Evolutionary conservation across 495 filamentous ascomycete species (phyloP), one percentile per base, ranked within the genome.

Genomic region (Hyaloscypha variabilis): DNA sequence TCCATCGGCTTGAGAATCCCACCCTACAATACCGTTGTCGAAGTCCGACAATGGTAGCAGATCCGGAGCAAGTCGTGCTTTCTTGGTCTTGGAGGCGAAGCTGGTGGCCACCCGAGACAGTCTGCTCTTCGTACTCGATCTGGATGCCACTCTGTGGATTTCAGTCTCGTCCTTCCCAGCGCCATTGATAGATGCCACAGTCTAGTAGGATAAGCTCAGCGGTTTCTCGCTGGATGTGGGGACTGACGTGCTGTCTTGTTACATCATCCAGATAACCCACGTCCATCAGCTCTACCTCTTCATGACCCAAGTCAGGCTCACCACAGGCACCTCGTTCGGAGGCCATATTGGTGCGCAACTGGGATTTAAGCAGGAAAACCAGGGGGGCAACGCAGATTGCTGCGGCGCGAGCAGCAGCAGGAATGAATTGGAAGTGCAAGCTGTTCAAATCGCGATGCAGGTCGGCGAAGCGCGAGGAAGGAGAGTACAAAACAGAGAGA

Each of bases 1-100:
- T 0, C 88, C 88, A 67, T 94, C 91, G 57, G 90, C 81, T 61
- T 83, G 81, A 10, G 79, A 79, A 50, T 88, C 83, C 86, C 87
- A 89, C 1, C 83, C 84, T 26, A 88, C 71, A 72, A 85, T 72
- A 42, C 77, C 77, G 13, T 75, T 73, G 25, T 75, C 74, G 6
- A 86, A 75, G 60, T 85, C 73, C 1, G 77, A 76, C 21, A 76
- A 50, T 1, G 82, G 82, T 52, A 83, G 58, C 8, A 59, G 55
- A 6, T 46, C 66, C 4, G 68, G 65, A 14, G 53, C 34, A 8
- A 76, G 62, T 24, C 67, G 66, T n/a, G 66, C 69, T 51, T 68
- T 67, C 30, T 68, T 71, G 66, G 65, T 68, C 64, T 42, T 65
- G 10, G 53, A 36, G 6, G 65, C 63, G 13, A 68, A 34, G 42